Evolutionary conservation across 257 asterid genomes (phyloP).

Genomic region (Jacaranda mimosifolia): DNA sequence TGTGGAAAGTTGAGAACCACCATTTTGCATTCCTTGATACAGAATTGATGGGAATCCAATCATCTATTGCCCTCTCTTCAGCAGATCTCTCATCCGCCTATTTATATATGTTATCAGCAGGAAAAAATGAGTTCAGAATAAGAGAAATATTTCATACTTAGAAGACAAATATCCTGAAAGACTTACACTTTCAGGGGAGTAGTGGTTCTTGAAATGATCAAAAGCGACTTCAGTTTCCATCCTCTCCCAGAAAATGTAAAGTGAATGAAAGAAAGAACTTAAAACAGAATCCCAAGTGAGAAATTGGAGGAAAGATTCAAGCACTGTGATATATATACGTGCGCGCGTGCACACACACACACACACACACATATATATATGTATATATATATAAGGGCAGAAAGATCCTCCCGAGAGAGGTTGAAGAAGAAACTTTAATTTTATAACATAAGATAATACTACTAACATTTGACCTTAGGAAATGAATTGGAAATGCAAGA

Average conservation of each 20-base stretch:
- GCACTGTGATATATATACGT: no score
- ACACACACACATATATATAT: no score
- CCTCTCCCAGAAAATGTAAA: not conserved
- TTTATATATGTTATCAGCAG: not conserved
- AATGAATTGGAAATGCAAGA: no score
- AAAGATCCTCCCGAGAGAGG: no score
- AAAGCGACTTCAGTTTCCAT: not conserved
- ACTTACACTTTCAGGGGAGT: not conserved
- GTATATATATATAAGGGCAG: no score
- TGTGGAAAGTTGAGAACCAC: constrained; percentile 64
- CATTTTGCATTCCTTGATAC: constrained; percentile 55
- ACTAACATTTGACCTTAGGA: no score
- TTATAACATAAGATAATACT: no score
- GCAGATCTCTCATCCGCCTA: constrained; percentile 42
- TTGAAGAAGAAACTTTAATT: no score
- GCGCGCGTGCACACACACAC: no score
- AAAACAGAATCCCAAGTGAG: no score
- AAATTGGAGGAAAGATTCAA: no score
- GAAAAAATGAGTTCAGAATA: not conserved
- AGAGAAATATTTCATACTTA: no score
- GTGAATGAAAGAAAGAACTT: not conserved
- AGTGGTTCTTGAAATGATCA: not conserved
- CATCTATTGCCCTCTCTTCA: constrained; percentile 46
- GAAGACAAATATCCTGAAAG: not conserved
- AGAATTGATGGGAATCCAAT: constrained; percentile 61